Evolutionary conservation across 257 asterid species (phyloP), one percentile per base, ranked within the genome.

Genomic region (Vinca minor): DNA sequence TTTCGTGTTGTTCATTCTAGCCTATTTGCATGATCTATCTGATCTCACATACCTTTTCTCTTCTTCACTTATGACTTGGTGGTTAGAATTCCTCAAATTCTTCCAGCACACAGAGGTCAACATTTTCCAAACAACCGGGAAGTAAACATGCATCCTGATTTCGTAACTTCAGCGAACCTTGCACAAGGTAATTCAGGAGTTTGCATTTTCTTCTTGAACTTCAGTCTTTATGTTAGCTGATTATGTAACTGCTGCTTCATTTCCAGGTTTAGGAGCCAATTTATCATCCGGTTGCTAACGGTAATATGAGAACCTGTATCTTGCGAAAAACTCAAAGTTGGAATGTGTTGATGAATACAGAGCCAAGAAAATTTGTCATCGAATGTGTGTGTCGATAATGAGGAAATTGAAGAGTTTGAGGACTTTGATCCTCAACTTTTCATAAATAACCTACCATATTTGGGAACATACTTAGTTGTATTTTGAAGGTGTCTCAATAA

Each of bases 401-500:
- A 77, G 70, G 96, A 77, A 66, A 63, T 64, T 67, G 96, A 91
- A 79, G 98, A 88, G 63, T 85, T 76, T 62, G 96, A 89, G 65
- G 96, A 92, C 66, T 92, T 92, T 69, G 95, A 92, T 73, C 96
- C 98, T 8, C 89, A 78, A 77, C 79, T 84, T 67, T 93, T 89
- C 77, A 89, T 93, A 63, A 89, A 93, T 82, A 87, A 85, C 73
- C 83, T 93, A 57, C 98, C 98, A 1, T 85, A 85, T 62, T 71
- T 93, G 70, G n/a, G n/a, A n/a, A n/a, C n/a, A n/a, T 82, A 87
- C 8, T 76, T 90, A 4, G 95, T 93, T 64, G 97, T 93, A 93
- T 80, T 87, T 93, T 78, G 98, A 92, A 65, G 98, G 98, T 92
- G 78, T n/a, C n/a, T n/a, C n/a, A n/a, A n/a, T n/a, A n/a, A n/a